Evolutionary conservation across 106 monocot species (phyloP).

Genomic region (Posidonia australis): DNA sequence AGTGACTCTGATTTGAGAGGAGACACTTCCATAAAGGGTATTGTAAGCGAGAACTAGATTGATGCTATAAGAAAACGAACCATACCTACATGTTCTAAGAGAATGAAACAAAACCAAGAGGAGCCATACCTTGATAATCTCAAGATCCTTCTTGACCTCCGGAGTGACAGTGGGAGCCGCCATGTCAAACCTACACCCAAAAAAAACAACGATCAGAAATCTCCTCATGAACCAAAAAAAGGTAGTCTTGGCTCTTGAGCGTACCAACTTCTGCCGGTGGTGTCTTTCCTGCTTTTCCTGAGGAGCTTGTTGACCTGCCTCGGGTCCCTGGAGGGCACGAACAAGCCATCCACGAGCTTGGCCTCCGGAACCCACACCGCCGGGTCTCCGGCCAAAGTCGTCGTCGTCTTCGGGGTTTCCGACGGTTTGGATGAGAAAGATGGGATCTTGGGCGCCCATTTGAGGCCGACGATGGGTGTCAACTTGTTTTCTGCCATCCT

Average conservation of each 20-base stretch:
- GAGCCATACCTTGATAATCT: conserved; percentile 71
- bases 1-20: too few relatives aligned
- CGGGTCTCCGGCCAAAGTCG: conserved; percentile 5
- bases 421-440: conserved; percentile 7
- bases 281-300: conserved; percentile 64
- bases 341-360: conserved; percentile 78
- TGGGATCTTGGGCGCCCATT: conserved; percentile 69
- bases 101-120: too few relatives aligned
- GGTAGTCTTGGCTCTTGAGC: conserved; percentile 2
- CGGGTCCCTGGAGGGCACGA: conserved; percentile 72
- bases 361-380: conserved; percentile 23
- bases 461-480: conserved; percentile 32
- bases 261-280: conserved; percentile 63
- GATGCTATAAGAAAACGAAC: too few relatives aligned
- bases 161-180: conserved; percentile 79
- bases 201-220: neutral
- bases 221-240: neutral
- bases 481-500: too few relatives aligned
- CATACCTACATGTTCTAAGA: neutral
- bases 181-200: conserved; percentile 77
- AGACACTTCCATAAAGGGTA: too few relatives aligned
- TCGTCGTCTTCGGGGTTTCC: neutral
- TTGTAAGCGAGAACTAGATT: too few relatives aligned
- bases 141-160: conserved; percentile 82
- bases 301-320: conserved; percentile 60